Base-by-base conservation (phyloP, 371 early-diverging fungal species). In the Haplosporangium sp. region DNA sequence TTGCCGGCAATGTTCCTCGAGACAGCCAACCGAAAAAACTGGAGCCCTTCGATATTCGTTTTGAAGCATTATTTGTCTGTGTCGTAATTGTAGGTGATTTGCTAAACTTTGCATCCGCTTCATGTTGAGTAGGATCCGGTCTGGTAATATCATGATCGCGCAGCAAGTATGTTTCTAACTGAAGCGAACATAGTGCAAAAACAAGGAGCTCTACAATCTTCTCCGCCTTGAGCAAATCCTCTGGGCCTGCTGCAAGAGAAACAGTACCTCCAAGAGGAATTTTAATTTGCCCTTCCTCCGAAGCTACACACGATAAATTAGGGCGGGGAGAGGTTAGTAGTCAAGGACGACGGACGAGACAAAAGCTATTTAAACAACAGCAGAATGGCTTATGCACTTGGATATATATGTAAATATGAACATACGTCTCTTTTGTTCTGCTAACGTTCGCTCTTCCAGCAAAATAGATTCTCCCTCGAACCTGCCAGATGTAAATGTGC, bases 121-220 rank as follows among this genome's bases (percentile, higher is more conserved):
- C 73, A 57, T 63, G 62, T 44, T 72, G 76, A 53, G 77, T 69
- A 39, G 65, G 48, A 8, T 75, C 79, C 39, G 74, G 70, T 17
- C 84, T 70, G 2, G 56, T 50, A 8, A 83, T 67, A 42, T 79
- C 76, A 60, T 87, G 86, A 61, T 91, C 90, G 15, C 78, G 77
- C 68, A 88, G 71, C 45, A 91, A 61, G 44, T 70, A 69, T n/a
- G 75, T 56, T 60, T 91, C 90, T 13, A 91, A 62, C 61, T 81
- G 81, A 47, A 89, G 60, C 37, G 85, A 84, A 74, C 86, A 89
- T 0, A 88, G 81, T 0, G 87, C 86, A 76, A 87, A 89, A 7
- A 87, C 81, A 8, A 85, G 58, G 9, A 85, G 68, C 58, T 85
- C 85, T 9, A 83, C 50, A 37, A 84, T 84, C 57, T 65, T 69